These are phyloP conservation scores for Globisporangium paroecandrum DNA, from an alignment of 352 stramenopile species.

Conservation along the genomic window DNA sequence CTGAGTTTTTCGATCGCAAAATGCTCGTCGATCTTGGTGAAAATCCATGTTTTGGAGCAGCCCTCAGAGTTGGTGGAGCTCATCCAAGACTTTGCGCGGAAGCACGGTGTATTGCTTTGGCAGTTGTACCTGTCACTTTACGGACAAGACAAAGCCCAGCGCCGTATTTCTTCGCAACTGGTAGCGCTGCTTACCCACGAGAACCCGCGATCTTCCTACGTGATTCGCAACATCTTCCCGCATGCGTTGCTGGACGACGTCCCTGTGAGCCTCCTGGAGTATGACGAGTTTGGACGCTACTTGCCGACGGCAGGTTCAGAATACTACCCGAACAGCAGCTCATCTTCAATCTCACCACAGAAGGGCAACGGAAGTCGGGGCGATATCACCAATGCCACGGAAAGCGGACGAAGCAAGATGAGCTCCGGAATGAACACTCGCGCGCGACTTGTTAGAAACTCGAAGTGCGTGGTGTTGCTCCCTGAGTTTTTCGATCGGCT, in stretches of 20 bases:
- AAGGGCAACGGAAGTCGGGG: constrained; percentile 39
- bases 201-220: constrained; percentile 76
- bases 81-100: constrained; percentile 85
- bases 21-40: constrained; percentile 83
- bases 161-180: constrained; percentile 82
- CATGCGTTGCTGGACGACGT: constrained; percentile 79
- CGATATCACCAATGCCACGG: constrained; percentile 63
- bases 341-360: constrained; percentile 26
- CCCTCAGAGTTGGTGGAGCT: constrained; percentile 82
- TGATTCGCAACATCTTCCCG: constrained; percentile 83
- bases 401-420: constrained; percentile 67
- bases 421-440: constrained; percentile 76
- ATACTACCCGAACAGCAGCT: constrained; percentile 33
- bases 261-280: constrained; percentile 66
- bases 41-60: constrained; percentile 84
- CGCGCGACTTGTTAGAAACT: constrained; percentile 60
- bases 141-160: constrained; percentile 79
- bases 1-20: constrained; percentile 84
- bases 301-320: constrained; percentile 56
- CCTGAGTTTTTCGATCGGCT: constrained; percentile 86
- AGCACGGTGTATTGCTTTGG: constrained; percentile 79
- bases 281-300: constrained; percentile 80
- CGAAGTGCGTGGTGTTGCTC: constrained; percentile 79
- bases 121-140: constrained; percentile 82
- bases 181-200: constrained; percentile 84